Conservation (phyloP, 352 stramenopile species). For the Globisporangium nunn region DNA sequence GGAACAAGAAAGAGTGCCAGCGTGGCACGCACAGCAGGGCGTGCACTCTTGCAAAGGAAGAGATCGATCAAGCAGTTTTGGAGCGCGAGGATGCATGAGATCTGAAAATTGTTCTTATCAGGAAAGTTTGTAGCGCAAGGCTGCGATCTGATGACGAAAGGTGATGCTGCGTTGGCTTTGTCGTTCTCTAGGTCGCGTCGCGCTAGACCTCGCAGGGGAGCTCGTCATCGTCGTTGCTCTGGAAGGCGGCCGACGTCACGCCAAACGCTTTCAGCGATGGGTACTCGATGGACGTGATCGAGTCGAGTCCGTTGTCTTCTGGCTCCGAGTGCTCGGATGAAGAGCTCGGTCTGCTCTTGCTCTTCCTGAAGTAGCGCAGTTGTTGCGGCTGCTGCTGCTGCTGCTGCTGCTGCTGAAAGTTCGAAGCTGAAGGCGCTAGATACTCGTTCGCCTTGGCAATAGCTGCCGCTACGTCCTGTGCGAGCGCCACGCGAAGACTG, state of each 20-base stretch:
- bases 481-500: conserved; percentile 23
- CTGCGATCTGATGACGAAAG: too few species aligned
- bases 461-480: conserved; percentile 34
- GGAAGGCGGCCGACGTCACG: conserved; percentile 4
- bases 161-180: background rate
- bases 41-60: too few species aligned
- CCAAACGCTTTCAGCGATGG: background rate
- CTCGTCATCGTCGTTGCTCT: conserved; percentile 18
- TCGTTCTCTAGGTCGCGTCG: background rate
- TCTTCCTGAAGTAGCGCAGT: too few species aligned
- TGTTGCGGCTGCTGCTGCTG: too few species aligned
- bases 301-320: conserved; percentile 24
- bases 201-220: background rate
- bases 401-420: background rate
- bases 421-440: conserved; percentile 2
- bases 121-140: too few species aligned
- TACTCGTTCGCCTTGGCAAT: conserved; percentile 26
- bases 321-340: conserved; percentile 13
- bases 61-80: too few species aligned
- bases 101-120: too few species aligned
- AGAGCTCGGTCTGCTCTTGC: conserved; percentile 4
- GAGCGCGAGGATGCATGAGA: too few species aligned
- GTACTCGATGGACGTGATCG: conserved; percentile 1
- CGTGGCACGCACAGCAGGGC: too few species aligned
- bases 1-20: background rate